Conservation (phyloP, 805 yeast genomes). For the Limtongozyma cylindracea region DNA sequence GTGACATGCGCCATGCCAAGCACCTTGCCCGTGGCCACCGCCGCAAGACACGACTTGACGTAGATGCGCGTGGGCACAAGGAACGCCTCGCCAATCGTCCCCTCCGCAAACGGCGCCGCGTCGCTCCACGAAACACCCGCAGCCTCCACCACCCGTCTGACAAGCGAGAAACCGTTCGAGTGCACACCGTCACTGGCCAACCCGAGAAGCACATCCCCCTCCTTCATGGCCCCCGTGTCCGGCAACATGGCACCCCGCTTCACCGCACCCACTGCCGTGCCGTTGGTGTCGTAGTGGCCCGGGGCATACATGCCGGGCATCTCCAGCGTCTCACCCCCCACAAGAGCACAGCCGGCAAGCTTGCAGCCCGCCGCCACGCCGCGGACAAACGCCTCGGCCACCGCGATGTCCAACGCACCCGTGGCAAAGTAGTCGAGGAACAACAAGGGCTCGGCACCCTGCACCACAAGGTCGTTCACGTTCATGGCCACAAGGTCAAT, state of each 20-base stretch:
- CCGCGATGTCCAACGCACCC: slow-evolving; percentile 62
- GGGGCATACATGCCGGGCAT: slow-evolving; percentile 98
- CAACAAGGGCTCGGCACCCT: slow-evolving; percentile 95
- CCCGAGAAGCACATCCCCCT: slow-evolving; percentile 71
- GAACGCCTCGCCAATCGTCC: slow-evolving; percentile 65
- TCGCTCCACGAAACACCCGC: slow-evolving; percentile 47
- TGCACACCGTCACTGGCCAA: slow-evolving; percentile 82
- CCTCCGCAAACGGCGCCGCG: slow-evolving; percentile 56
- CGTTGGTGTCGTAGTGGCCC: slow-evolving; percentile 94
- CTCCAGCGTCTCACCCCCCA: slow-evolving; percentile 98
- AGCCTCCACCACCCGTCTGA: slow-evolving; percentile 73
- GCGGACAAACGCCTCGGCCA: slow-evolving; percentile 71
- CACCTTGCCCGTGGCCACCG: slow-evolving; percentile 37
- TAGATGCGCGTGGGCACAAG: slow-evolving; percentile 83
- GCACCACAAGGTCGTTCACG: slow-evolving; percentile 91
- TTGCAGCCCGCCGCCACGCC: slow-evolving; percentile 97
- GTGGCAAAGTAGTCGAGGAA: slow-evolving; percentile 94
- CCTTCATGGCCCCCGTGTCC: slow-evolving; percentile 31
- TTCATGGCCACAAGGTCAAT: slow-evolving; percentile 98
- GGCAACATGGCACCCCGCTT: slow-evolving; percentile 55
- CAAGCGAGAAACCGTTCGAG: slow-evolving; percentile 89
- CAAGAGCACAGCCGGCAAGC: slow-evolving; percentile 87
- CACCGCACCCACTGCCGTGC: slow-evolving; percentile 97
- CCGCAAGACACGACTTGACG: slow-evolving; percentile 70
- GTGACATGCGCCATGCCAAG: slow-evolving; percentile 92